Base-by-base conservation (phyloP, 192 early-diverging fungal genomes). In the Spizellomyces punctatus region DNA sequence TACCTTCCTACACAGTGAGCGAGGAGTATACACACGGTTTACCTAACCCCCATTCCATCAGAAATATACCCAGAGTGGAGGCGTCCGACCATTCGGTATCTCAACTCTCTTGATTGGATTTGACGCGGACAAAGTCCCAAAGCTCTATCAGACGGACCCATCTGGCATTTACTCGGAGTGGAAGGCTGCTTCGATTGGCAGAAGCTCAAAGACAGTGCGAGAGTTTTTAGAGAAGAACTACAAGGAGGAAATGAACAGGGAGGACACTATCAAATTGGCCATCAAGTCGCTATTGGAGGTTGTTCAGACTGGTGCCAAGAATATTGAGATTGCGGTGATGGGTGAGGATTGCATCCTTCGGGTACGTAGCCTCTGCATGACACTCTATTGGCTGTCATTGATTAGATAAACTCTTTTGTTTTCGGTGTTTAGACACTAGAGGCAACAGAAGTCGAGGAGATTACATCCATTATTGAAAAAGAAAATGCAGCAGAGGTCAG, bases 211-310 rank as follows among this genome's bases (percentile, higher is more conserved):
- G 83, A 98, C 95, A 3, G 95, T 99, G 48, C 92, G 93, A 56
- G 97, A 99, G 78, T 99, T 98, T 79, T 84, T 99, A 72, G 97
- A 99, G 72, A 96, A 97, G 90, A 95, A 98, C 79, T 95, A 97
- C 73, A 87, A 91, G 62, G 92, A 94, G 52, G 89, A 94, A 47
- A 89, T 95, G 82, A 72, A 82, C 69, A 84, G 91, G 68, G 87
- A 87, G 9, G 93, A 93, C 6, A 84, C 92, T 10, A 84, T 98
- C 78, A 98, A 97, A 84, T 86, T 99, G 44, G 86, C 95, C 5
- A 89, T 98, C 74, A 91, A 90, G 76, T 92, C 94, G 59, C 79
- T 99, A 71, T 82, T 99, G 56, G 97, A 97, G 86, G 94, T 98
- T 69, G 97, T 99, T 63, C 97, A 99, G 86, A 99, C 95, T 5